Base-by-base conservation (phyloP, 371 early-diverging fungal genomes). In the Mucor saturninus region DNA sequence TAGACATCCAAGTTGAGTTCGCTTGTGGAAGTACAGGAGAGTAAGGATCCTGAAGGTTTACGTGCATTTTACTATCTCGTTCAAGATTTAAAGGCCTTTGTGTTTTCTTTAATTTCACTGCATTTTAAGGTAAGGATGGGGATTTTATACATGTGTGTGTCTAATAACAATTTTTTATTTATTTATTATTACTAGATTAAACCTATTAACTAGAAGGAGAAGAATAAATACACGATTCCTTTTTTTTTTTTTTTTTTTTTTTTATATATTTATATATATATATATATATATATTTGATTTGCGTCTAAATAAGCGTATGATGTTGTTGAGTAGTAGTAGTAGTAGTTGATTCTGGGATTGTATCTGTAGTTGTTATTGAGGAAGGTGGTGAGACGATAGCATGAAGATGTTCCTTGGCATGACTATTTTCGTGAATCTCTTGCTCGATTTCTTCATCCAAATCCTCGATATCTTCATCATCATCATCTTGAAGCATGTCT, bases 81-180 rank as follows among this genome's bases (percentile, higher is more conserved):
- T n/a, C 98, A 98, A 77, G 98, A 98, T 74, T 85, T 98, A 46
- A 96, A 95, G 74, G 95, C 95, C 61, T 84, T 97, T 56, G 92
- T 98, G 8, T 94, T 98, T 67, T 95, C 96, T 30, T 80, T 98
- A 43, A 94, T 98, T 66, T 86, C 95, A 10, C 77, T 96, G 72
- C 96, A 98, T 78, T 98, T 96, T 84, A 98, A 98, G 90, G 94
- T 95, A 84, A 72, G 29, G 56, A 60, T 7, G 38, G 43, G 45
- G 31, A 4, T 29, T 14, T 59, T 35, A 30, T 50, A 42, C 14
- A 30, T 35, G 43, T 30, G 15, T n/a, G 13, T 42, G 39, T 14
- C 14, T 15, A 5, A 2, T n/a, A 21, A 39, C 14, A 28, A 51
- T 48, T 56, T 1, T 45, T 39, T 45, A 2, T 52, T 14, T 64